These are phyloP conservation scores for Cladobotryum protrusum DNA, from an alignment of 2,329 filamentous ascomycete genomes.

Conservation along the genomic window DNA sequence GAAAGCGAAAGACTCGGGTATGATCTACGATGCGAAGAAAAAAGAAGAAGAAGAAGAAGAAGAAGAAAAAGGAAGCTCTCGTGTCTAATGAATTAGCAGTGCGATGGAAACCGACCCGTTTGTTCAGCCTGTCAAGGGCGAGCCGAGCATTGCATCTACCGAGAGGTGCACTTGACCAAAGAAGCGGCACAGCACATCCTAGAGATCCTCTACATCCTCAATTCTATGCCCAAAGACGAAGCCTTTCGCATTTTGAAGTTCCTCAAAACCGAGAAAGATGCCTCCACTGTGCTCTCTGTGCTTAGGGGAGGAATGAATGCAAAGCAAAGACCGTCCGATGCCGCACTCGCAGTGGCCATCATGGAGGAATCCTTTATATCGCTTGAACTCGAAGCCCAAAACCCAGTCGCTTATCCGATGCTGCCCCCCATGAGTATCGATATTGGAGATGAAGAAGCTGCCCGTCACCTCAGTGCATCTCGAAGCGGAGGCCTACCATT, in stretches of 20 bases:
- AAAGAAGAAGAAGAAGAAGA: too few relatives aligned
- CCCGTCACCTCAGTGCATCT: not conserved
- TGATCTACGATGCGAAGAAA: not conserved
- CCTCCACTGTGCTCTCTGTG: constrained; percentile 15
- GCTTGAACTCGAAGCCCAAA: constrained; percentile 2
- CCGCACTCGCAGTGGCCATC: not conserved
- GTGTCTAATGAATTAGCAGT: constrained; percentile 7
- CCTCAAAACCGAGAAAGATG: constrained; percentile 18
- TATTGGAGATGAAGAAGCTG: not conserved
- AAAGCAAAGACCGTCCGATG: not conserved
- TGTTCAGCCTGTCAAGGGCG: constrained; percentile 15
- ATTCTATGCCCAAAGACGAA: constrained; percentile 15
- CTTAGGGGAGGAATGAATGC: constrained; percentile 8
- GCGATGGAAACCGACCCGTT: constrained; percentile 16
- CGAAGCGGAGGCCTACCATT: not conserved
- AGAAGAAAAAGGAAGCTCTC: too few relatives aligned
- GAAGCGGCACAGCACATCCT: constrained; percentile 6
- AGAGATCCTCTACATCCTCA: constrained; percentile 22
- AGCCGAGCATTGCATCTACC: constrained; percentile 12
- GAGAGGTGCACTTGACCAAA: constrained; percentile 9
- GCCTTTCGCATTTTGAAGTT: constrained; percentile 16
- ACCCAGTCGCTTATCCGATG: constrained; percentile 4
- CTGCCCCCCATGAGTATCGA: not conserved
- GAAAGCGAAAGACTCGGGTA: constrained; percentile 6
- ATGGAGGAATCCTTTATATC: constrained; percentile 1